Evolutionary conservation across 306 rosid genomes (phyloP).

Genomic region (Quercus parvula): DNA sequence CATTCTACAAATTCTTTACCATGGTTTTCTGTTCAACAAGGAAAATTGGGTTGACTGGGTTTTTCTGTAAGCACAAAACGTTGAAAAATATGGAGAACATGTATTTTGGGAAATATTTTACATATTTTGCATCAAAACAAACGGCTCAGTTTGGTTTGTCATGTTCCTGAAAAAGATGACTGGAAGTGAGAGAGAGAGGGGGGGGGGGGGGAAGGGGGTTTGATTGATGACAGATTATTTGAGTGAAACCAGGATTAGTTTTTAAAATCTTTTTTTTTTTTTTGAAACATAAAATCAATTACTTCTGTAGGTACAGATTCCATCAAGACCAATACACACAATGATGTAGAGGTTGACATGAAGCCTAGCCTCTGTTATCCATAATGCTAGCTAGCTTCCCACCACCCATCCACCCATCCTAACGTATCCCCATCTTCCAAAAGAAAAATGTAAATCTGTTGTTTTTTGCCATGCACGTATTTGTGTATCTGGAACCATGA

Average conservation of each 20-base stretch:
- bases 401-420: background rate
- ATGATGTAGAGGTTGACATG: background rate
- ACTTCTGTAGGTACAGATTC: background rate
- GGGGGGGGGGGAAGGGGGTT: no score
- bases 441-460: background rate
- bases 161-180: background rate
- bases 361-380: background rate
- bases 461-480: background rate
- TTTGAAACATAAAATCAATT: background rate
- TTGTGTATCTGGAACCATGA: background rate
- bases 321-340: background rate
- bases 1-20: no score
- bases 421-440: background rate
- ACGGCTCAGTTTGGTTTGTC: background rate
- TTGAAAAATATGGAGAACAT: background rate
- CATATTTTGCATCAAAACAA: background rate
- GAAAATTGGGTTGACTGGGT: background rate
- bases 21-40: background rate
- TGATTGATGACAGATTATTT: background rate
- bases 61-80: background rate
- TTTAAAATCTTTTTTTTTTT: background rate
- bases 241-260: background rate
- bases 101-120: background rate
- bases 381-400: background rate
- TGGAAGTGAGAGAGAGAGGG: no score